Conservation (phyloP, 495 filamentous ascomycete genomes). For the Penicillium angulare region DNA sequence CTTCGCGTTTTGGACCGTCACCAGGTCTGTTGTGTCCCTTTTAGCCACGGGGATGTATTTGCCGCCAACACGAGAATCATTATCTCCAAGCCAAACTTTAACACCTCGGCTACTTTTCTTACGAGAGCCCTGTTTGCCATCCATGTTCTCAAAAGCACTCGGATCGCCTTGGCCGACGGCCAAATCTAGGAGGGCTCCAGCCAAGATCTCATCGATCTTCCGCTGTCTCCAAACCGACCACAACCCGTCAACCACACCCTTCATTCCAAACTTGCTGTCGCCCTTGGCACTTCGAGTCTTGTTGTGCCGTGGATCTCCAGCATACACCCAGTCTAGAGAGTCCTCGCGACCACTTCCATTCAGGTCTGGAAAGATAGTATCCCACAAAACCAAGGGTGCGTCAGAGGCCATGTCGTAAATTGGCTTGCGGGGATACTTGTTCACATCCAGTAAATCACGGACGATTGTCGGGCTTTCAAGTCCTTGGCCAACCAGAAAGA, state of each 20-base stretch:
- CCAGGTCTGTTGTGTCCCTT: constrained; percentile 57
- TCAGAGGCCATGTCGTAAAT: constrained; percentile 88
- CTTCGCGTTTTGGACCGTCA: constrained; percentile 72
- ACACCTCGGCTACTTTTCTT: constrained; percentile 42
- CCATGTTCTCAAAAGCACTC: constrained; percentile 17
- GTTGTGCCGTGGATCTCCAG: constrained; percentile 53
- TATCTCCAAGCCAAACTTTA: constrained; percentile 70
- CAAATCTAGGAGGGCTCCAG: constrained; percentile 63
- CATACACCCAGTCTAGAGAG: constrained; percentile 75
- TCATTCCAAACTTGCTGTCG: constrained; percentile 58
- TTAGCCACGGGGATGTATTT: constrained; percentile 70
- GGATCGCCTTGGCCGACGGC: constrained; percentile 53
- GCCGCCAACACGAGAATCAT: constrained; percentile 57
- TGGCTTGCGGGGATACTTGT: constrained; percentile 67
- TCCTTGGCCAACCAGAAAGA: constrained; percentile 91
- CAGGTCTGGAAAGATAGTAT: constrained; percentile 80
- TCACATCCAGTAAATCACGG: constrained; percentile 66
- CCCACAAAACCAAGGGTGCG: constrained; percentile 87
- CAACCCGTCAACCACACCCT: constrained; percentile 66
- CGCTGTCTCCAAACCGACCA: constrained; percentile 80
- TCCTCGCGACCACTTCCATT: constrained; percentile 51
- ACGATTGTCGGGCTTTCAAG: constrained; percentile 75
- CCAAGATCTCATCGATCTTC: constrained; percentile 87
- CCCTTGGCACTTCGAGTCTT: constrained; percentile 32
- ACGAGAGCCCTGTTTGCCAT: constrained; percentile 18